Conservation (phyloP, 306 rosid genomes). For the Quercus gilva region DNA sequence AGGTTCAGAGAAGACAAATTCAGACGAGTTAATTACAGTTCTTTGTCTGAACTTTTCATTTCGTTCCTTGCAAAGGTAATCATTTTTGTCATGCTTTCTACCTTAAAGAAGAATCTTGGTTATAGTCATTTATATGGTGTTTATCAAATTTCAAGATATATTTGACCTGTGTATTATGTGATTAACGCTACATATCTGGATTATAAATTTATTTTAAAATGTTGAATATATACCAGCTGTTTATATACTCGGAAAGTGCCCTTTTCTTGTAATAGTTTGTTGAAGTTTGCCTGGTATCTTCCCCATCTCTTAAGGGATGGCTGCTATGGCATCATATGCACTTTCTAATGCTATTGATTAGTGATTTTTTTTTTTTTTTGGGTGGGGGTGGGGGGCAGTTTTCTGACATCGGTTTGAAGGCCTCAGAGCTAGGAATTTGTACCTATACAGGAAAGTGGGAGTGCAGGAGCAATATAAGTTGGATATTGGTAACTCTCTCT, state of each 20-base stretch:
- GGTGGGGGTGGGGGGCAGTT: slow-evolving; percentile 46
- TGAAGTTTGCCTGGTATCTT: neutral
- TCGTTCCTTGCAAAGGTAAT: slow-evolving; percentile 67
- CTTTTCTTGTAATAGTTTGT: neutral
- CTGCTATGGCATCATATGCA: slow-evolving; percentile 6
- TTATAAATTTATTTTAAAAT: too few species aligned
- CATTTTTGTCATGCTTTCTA: slow-evolving; percentile 2
- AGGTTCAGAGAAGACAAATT: slow-evolving; percentile 14
- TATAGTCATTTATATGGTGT: too few species aligned
- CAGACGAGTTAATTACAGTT: slow-evolving; percentile 49
- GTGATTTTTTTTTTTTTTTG: too few species aligned
- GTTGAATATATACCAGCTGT: neutral
- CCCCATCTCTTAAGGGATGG: neutral
- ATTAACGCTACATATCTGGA: too few species aligned
- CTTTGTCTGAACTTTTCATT: slow-evolving; percentile 70
- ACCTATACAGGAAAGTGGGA: slow-evolving; percentile 65
- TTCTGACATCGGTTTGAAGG: slow-evolving; percentile 43
- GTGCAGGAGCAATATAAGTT: neutral
- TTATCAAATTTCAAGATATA: too few species aligned
- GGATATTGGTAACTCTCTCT: slow-evolving; percentile 54
- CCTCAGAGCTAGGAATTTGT: slow-evolving; percentile 54
- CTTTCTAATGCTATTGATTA: neutral
- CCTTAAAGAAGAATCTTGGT: neutral
- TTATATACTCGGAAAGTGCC: neutral
- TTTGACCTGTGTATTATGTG: too few species aligned